A percentile compares a stretch with the other conserved stretches of the same genome.
These are phyloP conservation scores for Sarocladium oryzae DNA, from an alignment of 2,329 filamentous ascomycete genomes.

Conservation along the genomic window DNA sequence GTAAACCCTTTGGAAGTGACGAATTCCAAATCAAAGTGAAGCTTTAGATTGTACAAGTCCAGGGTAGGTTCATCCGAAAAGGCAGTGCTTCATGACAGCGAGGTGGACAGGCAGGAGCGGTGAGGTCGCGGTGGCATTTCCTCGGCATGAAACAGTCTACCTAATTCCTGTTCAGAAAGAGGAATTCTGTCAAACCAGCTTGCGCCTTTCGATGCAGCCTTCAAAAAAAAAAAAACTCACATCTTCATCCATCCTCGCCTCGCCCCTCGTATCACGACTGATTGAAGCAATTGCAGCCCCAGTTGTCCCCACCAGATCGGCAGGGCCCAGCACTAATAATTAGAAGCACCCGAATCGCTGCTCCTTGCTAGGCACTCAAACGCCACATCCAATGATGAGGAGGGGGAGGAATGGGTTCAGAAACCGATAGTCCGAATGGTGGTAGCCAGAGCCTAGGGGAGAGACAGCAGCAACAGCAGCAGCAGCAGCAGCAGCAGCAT, in stretches of 20 bases:
- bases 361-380: too few species aligned
- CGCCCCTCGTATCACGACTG: background rate
- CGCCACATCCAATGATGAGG: too few species aligned
- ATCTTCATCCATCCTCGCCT: background rate
- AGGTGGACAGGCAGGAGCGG: background rate
- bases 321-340: constrained; percentile 1
- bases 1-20: too few species aligned
- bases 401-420: constrained; percentile 2
- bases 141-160: background rate
- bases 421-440: background rate
- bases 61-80: background rate
- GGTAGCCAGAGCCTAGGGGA: background rate
- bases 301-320: constrained; percentile 4
- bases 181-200: too few species aligned
- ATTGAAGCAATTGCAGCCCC: background rate
- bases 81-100: background rate
- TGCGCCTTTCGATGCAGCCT: too few species aligned
- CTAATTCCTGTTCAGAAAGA: too few species aligned
- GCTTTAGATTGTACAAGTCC: background rate
- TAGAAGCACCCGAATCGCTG: too few species aligned
- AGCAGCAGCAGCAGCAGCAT: background rate
- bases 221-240: too few species aligned
- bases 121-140: background rate
- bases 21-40: background rate
- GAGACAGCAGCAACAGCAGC: background rate